phyloP scores from a whole-genome alignment of 75 land plant species.

The Picea glauca region DNA sequence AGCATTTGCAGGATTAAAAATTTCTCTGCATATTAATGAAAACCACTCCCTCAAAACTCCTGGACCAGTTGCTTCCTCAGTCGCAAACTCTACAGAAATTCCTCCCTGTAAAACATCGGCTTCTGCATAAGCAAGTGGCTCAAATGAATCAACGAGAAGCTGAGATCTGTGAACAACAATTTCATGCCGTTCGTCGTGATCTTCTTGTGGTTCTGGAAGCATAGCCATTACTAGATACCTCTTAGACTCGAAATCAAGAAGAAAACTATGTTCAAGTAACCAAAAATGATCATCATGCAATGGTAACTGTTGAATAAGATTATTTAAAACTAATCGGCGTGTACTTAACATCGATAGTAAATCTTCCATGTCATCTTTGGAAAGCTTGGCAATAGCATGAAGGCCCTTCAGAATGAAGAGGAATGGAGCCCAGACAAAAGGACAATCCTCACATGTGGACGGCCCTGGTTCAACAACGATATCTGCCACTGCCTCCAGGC shows the following conservation, averaged over 20 bases:
- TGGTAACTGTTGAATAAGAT: constrained; percentile 48
- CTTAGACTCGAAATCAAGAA: constrained; percentile 51
- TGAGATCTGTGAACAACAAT: constrained; percentile 68
- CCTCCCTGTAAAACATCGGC: constrained; percentile 59
- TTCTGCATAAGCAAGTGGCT: constrained; percentile 50
- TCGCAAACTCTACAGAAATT: constrained; percentile 80
- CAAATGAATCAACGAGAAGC: constrained; percentile 58
- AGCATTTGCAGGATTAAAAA: constrained; percentile 76
- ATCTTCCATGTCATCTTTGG: constrained; percentile 39
- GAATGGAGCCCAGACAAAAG: constrained; percentile 40
- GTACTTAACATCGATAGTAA: constrained; percentile 37
- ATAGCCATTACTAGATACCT: constrained; percentile 56
- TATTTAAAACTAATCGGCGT: constrained; percentile 33
- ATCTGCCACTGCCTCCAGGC: constrained; percentile 38
- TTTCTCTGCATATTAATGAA: constrained; percentile 72
- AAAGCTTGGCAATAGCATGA: constrained; percentile 51
- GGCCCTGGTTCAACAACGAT: constrained; percentile 1
- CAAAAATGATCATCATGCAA: constrained; percentile 50
- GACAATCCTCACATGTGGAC: constrained; percentile 15
- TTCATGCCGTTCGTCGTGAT: constrained; percentile 53
- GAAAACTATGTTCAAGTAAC: constrained; percentile 52
- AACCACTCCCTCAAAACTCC: constrained; percentile 97
- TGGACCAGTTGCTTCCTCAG: constrained; percentile 96
- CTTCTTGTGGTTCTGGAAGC: constrained; percentile 58
- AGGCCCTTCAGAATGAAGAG: constrained; percentile 68